phyloP scores from a whole-genome alignment of 2,329 filamentous ascomycete species.

The Zasmidium cellare region DNA sequence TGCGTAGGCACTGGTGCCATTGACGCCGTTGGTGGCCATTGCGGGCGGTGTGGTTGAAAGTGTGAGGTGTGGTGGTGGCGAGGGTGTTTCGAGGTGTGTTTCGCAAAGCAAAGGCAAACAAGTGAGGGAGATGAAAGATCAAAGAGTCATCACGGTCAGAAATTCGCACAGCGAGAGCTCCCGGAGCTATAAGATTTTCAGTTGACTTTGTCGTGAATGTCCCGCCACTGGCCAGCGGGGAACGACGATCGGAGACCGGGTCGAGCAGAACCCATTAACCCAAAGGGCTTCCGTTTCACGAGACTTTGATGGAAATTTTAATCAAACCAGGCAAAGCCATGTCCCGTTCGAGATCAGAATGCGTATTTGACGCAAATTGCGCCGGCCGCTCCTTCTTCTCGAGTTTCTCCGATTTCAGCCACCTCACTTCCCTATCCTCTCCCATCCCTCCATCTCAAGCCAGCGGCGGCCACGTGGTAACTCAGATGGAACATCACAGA shows the following conservation, averaged over 20 bases:
- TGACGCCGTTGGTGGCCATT: conserved; percentile 30
- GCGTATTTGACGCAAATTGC: not conserved
- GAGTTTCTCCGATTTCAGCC: not conserved
- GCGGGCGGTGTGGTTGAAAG: not conserved
- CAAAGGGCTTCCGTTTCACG: not conserved
- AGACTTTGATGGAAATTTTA: not conserved
- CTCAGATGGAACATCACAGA: not conserved
- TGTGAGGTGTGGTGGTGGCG: not conserved
- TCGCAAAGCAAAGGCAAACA: not conserved
- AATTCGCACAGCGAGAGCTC: not conserved
- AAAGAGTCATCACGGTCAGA: not conserved
- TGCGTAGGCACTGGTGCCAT: conserved; percentile 54
- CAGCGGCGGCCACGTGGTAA: not conserved
- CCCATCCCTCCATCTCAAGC: not conserved
- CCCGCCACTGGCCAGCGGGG: not conserved
- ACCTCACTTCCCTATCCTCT: not conserved
- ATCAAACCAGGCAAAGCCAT: not conserved
- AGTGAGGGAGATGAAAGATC: not conserved
- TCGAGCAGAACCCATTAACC: not conserved
- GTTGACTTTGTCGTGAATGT: not conserved
- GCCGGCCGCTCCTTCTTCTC: not conserved
- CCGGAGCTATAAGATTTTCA: not conserved
- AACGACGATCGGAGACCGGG: not conserved
- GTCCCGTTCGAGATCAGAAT: not conserved
- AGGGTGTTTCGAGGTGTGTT: not conserved